Evolutionary conservation across 495 filamentous ascomycete species (phyloP).

Genomic region (Aspergillus carlsbadensis): DNA sequence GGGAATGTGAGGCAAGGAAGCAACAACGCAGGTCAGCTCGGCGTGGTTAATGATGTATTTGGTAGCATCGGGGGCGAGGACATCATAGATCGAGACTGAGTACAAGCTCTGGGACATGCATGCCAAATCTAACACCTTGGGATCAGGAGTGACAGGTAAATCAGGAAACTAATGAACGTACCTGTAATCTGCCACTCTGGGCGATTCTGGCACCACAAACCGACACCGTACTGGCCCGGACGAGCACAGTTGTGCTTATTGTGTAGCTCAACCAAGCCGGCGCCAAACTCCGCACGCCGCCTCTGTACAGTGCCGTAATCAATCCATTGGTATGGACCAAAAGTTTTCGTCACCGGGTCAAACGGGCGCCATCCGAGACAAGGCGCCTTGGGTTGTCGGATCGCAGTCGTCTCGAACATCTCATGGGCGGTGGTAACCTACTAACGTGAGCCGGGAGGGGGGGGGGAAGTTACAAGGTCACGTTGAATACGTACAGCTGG

Average conservation of each 20-base stretch:
- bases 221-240: conserved; percentile 75
- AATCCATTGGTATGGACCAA: conserved; percentile 78
- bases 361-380: conserved; percentile 84
- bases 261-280: conserved; percentile 81
- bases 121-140: conserved; percentile 68
- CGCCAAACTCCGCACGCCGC: conserved; percentile 80
- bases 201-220: conserved; percentile 93
- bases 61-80: conserved; percentile 81
- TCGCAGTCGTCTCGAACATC: conserved; percentile 69
- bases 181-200: conserved; percentile 97
- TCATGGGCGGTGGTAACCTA: conserved; percentile 73
- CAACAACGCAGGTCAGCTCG: conserved; percentile 69
- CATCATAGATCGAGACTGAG: conserved; percentile 95
- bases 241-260: conserved; percentile 59
- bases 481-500: conserved; percentile 69
- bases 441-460: background rate
- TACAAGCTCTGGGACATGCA: conserved; percentile 86
- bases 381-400: conserved; percentile 55
- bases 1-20: conserved; percentile 81
- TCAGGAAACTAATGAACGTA: too few species aligned
- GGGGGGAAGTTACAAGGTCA: too few species aligned
- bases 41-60: conserved; percentile 97
- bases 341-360: conserved; percentile 72
- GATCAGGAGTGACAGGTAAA: too few species aligned
- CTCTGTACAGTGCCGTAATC: conserved; percentile 77